Evolutionary conservation across 2,329 filamentous ascomycete species (phyloP).

Genomic region (Colletotrichum chlorophyti): DNA sequence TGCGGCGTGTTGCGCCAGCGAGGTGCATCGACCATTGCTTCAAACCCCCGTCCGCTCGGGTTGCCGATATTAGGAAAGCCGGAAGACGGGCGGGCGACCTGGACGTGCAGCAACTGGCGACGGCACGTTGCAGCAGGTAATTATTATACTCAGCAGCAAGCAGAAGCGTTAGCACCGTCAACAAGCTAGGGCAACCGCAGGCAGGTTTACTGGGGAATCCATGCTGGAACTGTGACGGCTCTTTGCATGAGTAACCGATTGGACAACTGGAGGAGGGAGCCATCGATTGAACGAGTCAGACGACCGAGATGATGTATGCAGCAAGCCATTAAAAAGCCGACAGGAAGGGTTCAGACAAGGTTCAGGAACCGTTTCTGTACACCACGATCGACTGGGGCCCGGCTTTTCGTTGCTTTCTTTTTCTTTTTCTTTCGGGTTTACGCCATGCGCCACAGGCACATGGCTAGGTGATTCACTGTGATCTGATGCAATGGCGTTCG

Average conservation of each 20-base stretch:
- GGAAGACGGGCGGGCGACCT: too few species aligned
- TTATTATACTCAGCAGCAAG: neutral
- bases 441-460: neutral
- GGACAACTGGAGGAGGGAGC: neutral
- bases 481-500: slow-evolving; percentile 18
- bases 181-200: neutral
- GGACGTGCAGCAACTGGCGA: slow-evolving; percentile 19
- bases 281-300: slow-evolving; percentile 8
- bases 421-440: neutral
- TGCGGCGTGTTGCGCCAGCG: slow-evolving; percentile 13
- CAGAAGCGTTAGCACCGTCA: neutral
- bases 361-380: slow-evolving; percentile 24
- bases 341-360: slow-evolving; percentile 23
- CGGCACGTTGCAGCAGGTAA: slow-evolving; percentile 7
- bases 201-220: slow-evolving; percentile 14
- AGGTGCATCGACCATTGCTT: neutral
- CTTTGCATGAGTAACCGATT: slow-evolving; percentile 10
- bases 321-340: too few species aligned
- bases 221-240: neutral
- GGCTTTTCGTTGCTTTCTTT: slow-evolving; percentile 3
- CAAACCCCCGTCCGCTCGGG: neutral
- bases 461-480: slow-evolving; percentile 4
- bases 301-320: neutral
- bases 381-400: slow-evolving; percentile 18
- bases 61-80: slow-evolving; percentile 23